phyloP scores from a whole-genome alignment of 345 rosid species.

The Dipteronia sinensis region DNA sequence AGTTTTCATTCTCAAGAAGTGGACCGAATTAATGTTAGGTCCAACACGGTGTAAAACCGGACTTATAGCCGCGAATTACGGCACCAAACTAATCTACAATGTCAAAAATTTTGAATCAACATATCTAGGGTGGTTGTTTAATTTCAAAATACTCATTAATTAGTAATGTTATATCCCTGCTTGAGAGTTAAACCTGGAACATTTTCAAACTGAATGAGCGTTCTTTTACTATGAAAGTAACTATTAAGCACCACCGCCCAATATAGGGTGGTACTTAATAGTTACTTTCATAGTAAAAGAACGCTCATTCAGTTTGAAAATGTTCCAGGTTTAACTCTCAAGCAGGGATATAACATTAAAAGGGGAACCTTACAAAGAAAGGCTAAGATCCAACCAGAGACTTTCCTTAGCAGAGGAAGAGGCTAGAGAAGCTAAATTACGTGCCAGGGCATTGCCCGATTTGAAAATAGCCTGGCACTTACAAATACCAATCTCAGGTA shows the following conservation, averaged over 20 bases:
- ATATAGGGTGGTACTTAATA: neutral
- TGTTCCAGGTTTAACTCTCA: too few species aligned
- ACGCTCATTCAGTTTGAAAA: neutral
- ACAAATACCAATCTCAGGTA: too few species aligned
- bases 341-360: neutral
- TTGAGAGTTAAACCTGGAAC: too few species aligned
- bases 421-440: too few species aligned
- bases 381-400: too few species aligned
- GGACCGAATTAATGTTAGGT: neutral
- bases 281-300: neutral
- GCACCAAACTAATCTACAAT: neutral
- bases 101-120: neutral
- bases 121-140: neutral
- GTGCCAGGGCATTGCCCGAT: too few species aligned
- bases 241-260: too few species aligned
- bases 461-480: too few species aligned
- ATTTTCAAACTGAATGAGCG: too few species aligned
- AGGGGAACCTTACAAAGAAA: too few species aligned
- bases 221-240: too few species aligned
- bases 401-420: too few species aligned
- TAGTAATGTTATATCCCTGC: neutral
- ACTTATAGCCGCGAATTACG: neutral
- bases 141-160: constrained; percentile 5
- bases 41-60: neutral
- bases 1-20: constrained; percentile 1